Evolutionary conservation across 139 green algal genomes (phyloP).

Genomic region (Volvox africanus): DNA sequence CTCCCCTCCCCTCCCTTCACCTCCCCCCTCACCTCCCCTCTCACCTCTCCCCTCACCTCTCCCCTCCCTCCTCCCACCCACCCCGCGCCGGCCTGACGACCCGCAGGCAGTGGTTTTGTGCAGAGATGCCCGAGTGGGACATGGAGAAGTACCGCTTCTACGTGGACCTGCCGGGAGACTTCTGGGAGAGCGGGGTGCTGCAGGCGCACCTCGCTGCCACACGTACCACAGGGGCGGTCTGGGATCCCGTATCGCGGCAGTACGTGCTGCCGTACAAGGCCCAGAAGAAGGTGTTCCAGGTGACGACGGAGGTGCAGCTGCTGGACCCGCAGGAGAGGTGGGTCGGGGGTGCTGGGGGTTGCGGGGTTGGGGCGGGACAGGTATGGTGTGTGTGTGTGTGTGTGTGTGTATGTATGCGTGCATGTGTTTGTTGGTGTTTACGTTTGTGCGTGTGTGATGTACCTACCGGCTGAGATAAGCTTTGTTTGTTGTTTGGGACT

Average conservation of each 20-base stretch:
- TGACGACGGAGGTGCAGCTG: slow-evolving; percentile 65
- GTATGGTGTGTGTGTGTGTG: no score
- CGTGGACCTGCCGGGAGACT: slow-evolving; percentile 76
- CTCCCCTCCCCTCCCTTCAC: not conserved
- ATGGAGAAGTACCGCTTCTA: slow-evolving; percentile 87
- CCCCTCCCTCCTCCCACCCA: not conserved
- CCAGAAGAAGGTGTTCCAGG: slow-evolving; percentile 71
- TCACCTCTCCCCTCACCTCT: not conserved
- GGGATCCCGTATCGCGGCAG: slow-evolving; percentile 58
- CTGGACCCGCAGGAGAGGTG: slow-evolving; percentile 59
- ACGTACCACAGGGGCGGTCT: slow-evolving; percentile 52
- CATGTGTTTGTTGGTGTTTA: no score
- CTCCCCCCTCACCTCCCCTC: not conserved
- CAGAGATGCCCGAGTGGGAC: slow-evolving; percentile 76
- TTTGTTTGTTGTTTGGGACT: no score
- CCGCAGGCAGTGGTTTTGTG: slow-evolving; percentile 69
- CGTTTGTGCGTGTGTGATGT: not conserved
- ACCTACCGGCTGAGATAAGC: no score
- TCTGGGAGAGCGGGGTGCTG: slow-evolving; percentile 71
- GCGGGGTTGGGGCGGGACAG: not conserved
- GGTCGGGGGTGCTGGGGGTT: not conserved
- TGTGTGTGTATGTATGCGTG: not conserved
- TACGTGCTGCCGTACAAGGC: slow-evolving; percentile 66
- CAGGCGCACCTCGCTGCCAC: slow-evolving; percentile 52
- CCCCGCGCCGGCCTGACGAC: not conserved